Evolutionary conservation across 139 green algal species (phyloP).

Genomic region (Micractinium conductrix): DNA sequence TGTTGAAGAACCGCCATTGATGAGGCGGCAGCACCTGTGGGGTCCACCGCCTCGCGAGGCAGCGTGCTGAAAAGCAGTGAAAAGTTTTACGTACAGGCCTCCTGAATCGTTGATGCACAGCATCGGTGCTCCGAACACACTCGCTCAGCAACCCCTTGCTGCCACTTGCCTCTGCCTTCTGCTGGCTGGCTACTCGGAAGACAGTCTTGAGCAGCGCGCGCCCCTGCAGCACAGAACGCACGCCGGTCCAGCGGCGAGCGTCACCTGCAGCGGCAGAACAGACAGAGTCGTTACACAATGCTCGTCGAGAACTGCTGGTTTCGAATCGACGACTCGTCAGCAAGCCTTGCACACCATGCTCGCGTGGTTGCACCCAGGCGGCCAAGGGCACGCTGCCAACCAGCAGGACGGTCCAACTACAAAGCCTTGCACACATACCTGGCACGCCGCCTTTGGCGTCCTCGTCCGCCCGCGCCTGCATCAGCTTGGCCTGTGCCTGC

Average conservation of each 20-base stretch:
- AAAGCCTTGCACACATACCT: background rate
- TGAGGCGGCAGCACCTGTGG: background rate
- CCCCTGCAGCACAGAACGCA: slow-evolving; percentile 70
- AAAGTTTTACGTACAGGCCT: too few species aligned
- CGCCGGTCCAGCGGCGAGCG: slow-evolving; percentile 72
- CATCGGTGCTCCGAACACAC: background rate
- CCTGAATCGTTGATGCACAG: too few species aligned
- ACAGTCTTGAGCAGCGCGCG: slow-evolving; percentile 73
- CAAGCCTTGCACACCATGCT: too few species aligned
- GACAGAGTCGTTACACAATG: background rate
- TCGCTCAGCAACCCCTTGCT: background rate
- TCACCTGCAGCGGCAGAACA: slow-evolving; percentile 56
- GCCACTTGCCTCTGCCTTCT: slow-evolving; percentile 59
- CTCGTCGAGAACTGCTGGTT: background rate
- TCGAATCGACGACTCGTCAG: background rate
- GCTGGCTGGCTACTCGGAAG: slow-evolving; percentile 71
- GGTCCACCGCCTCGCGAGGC: background rate
- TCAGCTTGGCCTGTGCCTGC: slow-evolving; percentile 70
- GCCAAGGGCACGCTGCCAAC: background rate
- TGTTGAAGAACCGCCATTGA: background rate
- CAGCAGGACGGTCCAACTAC: background rate
- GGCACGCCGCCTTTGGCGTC: slow-evolving; percentile 59
- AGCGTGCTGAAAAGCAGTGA: too few species aligned
- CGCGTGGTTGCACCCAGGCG: background rate
- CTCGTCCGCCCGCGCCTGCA: slow-evolving; percentile 74